Percentiles rank a stretch among this genome's conserved stretches.
These are phyloP conservation scores for Claviceps maximensis DNA, from an alignment of 2,329 filamentous ascomycete species.

Conservation along the genomic window DNA sequence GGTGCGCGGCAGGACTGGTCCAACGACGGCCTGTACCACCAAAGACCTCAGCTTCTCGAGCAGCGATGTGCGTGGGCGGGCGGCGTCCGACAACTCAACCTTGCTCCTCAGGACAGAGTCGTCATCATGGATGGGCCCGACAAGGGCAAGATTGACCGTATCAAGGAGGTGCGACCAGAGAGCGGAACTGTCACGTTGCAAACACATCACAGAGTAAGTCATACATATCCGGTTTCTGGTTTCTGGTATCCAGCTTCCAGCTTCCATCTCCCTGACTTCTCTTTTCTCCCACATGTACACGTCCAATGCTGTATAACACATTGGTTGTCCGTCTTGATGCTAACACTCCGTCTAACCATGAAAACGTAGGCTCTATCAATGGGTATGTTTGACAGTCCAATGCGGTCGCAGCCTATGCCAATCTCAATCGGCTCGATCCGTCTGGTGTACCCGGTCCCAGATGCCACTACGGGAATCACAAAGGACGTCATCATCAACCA, in stretches of 20 bases:
- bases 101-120: slow-evolving; percentile 63
- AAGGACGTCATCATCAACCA: slow-evolving; percentile 69
- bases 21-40: slow-evolving; percentile 16
- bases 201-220: slow-evolving; percentile 49
- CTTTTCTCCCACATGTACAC: not conserved
- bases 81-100: slow-evolving; percentile 41
- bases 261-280: not conserved
- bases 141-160: slow-evolving; percentile 70
- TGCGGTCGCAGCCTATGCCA: slow-evolving; percentile 24
- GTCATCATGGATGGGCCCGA: slow-evolving; percentile 67
- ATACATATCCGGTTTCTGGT: not conserved
- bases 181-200: slow-evolving; percentile 48
- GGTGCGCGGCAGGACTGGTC: slow-evolving; percentile 24
- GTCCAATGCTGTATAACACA: not conserved
- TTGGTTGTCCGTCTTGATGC: not conserved
- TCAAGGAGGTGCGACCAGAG: slow-evolving; percentile 41
- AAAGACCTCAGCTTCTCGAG: slow-evolving; percentile 22
- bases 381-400: slow-evolving; percentile 18
- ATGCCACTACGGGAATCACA: slow-evolving; percentile 48
- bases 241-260: too few relatives aligned
- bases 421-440: slow-evolving; percentile 61
- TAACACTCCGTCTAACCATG: not conserved
- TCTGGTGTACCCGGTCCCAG: slow-evolving; percentile 63
- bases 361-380: slow-evolving; percentile 16
- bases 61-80: slow-evolving; percentile 43